Percentiles rank a stretch among this genome's conserved stretches.
phyloP scores from a whole-genome alignment of 1,284 basidiomycete genomes.

The Earliella scabrosa region DNA sequence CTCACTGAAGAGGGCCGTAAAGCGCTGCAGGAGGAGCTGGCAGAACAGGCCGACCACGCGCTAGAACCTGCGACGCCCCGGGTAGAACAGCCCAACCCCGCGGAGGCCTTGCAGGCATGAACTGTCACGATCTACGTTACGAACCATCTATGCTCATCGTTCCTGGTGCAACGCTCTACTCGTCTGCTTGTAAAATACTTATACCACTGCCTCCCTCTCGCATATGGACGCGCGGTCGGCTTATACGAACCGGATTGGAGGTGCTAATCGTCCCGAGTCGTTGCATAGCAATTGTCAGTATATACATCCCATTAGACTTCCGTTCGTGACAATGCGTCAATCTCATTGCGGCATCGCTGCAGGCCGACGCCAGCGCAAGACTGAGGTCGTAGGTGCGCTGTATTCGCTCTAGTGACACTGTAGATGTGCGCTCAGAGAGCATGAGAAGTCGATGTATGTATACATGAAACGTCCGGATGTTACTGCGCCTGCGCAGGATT shows the following conservation, averaged over 20 bases:
- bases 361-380: too few species aligned
- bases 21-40: conserved; percentile 75
- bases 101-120: conserved; percentile 15
- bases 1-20: conserved; percentile 74
- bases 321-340: too few species aligned
- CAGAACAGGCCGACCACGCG: conserved; percentile 29
- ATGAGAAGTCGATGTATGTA: too few species aligned
- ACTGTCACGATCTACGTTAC: conserved; percentile 14
- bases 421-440: too few species aligned
- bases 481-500: too few species aligned
- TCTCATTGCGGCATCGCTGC: too few species aligned
- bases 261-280: conserved; percentile 5
- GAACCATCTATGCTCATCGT: background rate
- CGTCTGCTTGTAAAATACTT: conserved; percentile 17
- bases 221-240: conserved; percentile 9
- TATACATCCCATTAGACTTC: conserved; percentile 9
- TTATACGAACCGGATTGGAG: conserved; percentile 13
- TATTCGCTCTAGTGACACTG: too few species aligned
- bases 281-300: conserved; percentile 9
- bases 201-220: conserved; percentile 16
- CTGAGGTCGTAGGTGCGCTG: too few species aligned
- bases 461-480: too few species aligned
- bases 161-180: background rate
- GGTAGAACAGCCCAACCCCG: conserved; percentile 11
- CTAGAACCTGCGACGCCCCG: conserved; percentile 32